Base-by-base conservation (phyloP, 345 rosid species). In the Gossypium raimondii region DNA sequence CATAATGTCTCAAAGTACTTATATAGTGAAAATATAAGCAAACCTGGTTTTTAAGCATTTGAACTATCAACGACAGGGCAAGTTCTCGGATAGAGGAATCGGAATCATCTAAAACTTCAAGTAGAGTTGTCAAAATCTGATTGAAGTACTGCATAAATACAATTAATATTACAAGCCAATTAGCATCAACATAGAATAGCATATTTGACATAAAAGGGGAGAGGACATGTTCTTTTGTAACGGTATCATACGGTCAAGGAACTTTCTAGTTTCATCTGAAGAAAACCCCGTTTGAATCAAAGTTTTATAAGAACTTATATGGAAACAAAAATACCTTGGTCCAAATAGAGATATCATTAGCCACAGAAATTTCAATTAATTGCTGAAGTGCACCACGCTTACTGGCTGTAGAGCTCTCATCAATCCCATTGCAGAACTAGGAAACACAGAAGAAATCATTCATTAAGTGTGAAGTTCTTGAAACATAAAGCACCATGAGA, bases 41-140 rank as follows among this genome's bases (percentile, higher is more conserved):
- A 52, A 95, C 99, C 94, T 95, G 99, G 78, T 82, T 86, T 77
- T 88, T 95, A 43, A 95, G 91, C 94, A 93, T 90, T 81, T 91
- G 97, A 76, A 83, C 76, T 47, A 95, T 87, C 86, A 95, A 82
- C 20, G 88, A 88, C 74, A 95, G 86, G 76, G 91, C 86, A 80
- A 87, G 83, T 81, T 93, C 99, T 63, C 91, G 88, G 70, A 90
- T 82, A 50, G 93, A 79, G 62, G 87, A 82, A 83, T 90, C 92
- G 25, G 89, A 78, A 68, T 88, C 91, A 84, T 95, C 98, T 67
- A 93, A 76, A 79, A 91, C 92, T 85, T 95, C 99, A 76, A 95
- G 98, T 76, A 93, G 97, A 70, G 92, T 91, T 67, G 97, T 90
- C 89, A 93, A 85, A 82, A 95, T 93, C 85, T 91, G 99, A 86